Conservation (phyloP, 164 flowering plant genomes). For the Aristolochia contorta region DNA sequence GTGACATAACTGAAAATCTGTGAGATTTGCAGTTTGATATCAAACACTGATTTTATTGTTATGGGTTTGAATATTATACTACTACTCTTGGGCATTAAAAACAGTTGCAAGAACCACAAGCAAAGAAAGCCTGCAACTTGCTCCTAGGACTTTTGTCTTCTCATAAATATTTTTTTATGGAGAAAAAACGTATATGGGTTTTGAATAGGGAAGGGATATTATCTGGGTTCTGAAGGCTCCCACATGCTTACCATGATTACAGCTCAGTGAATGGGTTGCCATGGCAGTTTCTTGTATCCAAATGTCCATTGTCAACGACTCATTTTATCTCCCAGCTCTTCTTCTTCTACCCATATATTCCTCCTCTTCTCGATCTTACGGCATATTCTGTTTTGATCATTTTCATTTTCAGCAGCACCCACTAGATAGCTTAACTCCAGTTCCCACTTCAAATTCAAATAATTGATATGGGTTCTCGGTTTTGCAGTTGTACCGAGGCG, state of each 20-base stretch:
- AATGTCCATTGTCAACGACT: constrained; percentile 4
- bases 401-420: too few relatives aligned
- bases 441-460: too few relatives aligned
- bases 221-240: constrained; percentile 8
- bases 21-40: constrained; percentile 6
- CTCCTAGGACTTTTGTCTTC: constrained; percentile 4
- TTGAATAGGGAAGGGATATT: constrained; percentile 3
- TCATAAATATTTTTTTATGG: background rate
- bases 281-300: constrained; percentile 1
- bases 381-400: too few relatives aligned
- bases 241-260: constrained; percentile 15
- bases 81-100: background rate
- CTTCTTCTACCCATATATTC: background rate
- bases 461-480: too few relatives aligned
- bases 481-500: too few relatives aligned
- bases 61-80: constrained; percentile 1
- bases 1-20: constrained; percentile 9
- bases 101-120: constrained; percentile 11
- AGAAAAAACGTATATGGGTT: background rate
- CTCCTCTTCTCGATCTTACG: background rate
- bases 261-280: constrained; percentile 10
- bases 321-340: background rate
- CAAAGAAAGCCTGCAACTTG: constrained; percentile 7
- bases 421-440: too few relatives aligned
- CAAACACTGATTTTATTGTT: background rate